Conservation (phyloP, 2,329 filamentous ascomycete genomes). For the Exserohilum rostratum region DNA sequence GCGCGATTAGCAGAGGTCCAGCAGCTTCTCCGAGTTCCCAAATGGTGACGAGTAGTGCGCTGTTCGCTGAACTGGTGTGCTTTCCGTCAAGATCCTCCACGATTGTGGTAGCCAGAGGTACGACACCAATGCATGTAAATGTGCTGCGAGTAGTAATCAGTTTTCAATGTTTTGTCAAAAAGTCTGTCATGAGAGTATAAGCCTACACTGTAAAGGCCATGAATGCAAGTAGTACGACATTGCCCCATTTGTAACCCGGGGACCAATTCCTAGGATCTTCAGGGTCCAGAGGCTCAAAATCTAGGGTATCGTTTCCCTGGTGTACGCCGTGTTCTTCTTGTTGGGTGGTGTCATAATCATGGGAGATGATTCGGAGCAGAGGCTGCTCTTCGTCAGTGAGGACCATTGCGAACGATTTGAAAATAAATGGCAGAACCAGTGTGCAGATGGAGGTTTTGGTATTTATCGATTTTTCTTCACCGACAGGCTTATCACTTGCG, state of each 20-base stretch:
- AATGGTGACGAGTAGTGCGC: constrained; percentile 43
- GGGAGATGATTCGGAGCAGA: constrained; percentile 31
- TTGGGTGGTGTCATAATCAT: constrained; percentile 21
- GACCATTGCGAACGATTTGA: constrained; percentile 17
- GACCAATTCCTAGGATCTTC: constrained; percentile 44
- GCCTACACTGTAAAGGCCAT: constrained; percentile 47
- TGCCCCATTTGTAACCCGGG: constrained; percentile 37
- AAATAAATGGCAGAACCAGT: background rate
- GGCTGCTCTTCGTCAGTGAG: constrained; percentile 39
- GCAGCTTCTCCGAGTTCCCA: constrained; percentile 47
- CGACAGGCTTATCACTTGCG: background rate
- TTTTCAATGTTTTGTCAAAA: background rate
- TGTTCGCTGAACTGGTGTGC: constrained; percentile 30
- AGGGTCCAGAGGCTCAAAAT: constrained; percentile 39
- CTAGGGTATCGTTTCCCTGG: constrained; percentile 26
- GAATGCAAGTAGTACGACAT: constrained; percentile 41
- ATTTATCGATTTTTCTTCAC: constrained; percentile 7
- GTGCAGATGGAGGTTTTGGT: background rate
- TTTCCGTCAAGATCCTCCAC: constrained; percentile 40
- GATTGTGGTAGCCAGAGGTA: constrained; percentile 41
- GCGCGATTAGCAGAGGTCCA: constrained; percentile 43
- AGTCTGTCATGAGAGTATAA: background rate
- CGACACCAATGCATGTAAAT: constrained; percentile 48
- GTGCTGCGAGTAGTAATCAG: constrained; percentile 27
- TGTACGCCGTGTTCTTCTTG: constrained; percentile 17